Evolutionary conservation across 1,284 basidiomycete genomes (phyloP), one percentile per base, ranked within the genome.

Genomic region (Moesziomyces aphidis): DNA sequence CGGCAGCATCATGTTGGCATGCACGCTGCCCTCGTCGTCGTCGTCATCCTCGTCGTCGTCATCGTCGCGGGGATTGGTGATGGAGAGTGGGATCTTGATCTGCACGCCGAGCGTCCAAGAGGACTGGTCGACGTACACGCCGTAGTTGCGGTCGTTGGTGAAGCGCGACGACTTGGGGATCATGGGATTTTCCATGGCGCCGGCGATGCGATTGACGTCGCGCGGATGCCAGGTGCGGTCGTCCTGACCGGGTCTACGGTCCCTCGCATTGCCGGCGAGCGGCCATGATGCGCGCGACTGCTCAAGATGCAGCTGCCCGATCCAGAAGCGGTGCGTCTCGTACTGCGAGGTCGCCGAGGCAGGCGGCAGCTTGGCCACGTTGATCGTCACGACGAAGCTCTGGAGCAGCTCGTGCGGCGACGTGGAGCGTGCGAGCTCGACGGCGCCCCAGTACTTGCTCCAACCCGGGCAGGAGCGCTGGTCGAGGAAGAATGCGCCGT

Each of bases 151-250:
- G 23, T 68, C 54, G 21, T 61, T 61, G 31, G 72, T 56, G 36
- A 61, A 68, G 10, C 49, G 50, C 9, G 70, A 65, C 19, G 61
- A 63, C 28, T 55, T 61, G 21, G 77, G 73, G 19, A 81, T 58
- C 31, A 75, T 46, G 4, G 79, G 79, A 22, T 79, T 73, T 31
- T 78, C 65, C 73, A 81, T 78, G 5, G 70, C 64, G 19, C 75
- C 77, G 19, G 62, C 62, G n/a, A 81, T 66, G 8, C 78, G 61
- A n/a, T 78, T 74, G 36, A 72, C 65, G 21, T 76, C 62, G 13
- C 61, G 28, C 11, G 58, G 55, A 50, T 71, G 66, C 73, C 75
- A 73, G 4, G 64, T 67, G 8, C 59, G n/a, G n/a, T 74, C 70
- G 15, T 76, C 50, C 9, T 56, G 71, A 31, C 66, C 67, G 0